Base-by-base conservation (phyloP, 345 rosid genomes). In the Moricandia moricandioides region DNA sequence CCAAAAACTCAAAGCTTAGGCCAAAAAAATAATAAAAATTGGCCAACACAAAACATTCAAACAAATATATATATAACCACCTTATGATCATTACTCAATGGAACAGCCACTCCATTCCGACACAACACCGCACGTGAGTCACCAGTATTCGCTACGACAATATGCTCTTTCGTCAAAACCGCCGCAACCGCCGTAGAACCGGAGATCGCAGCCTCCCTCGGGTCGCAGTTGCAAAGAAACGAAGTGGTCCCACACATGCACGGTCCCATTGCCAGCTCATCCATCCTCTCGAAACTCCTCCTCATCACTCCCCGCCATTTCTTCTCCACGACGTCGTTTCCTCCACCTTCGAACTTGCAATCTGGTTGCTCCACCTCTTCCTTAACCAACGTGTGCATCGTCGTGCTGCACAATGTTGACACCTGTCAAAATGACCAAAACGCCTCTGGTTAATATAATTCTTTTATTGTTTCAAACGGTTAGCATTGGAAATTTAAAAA, bases 41-140 rank as follows among this genome's bases (percentile, higher is more conserved):
- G n/a, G n/a, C n/a, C 49, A 8, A 34, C 54, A 52, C n/a, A n/a
- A 37, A 31, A 56, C 8, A 21, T 67, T 16, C n/a, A 2, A 55
- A 10, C 7, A 0, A 67, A 56, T 1, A 72, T n/a, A 0, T 59
- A 56, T 1, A 72, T n/a, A 40, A 69, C 21, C 24, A 79, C 82
- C 82, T 74, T 79, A 34, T 79, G 82, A 63, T 79, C 82, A 2
- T 21, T 34, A 69, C 75, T 74, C 24, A 79, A 4, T 33, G 79
- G 79, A 34, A 74, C 49, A 35, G 85, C 73, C 52, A 59, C 43
- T 34, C 88, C 90, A 40, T 35, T 77, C 2, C 90, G 86, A 70
- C 86, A 83, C 43, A 88, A 65, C 54, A 86, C 86, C 3, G 86
- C 92, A 35, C 88, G 83, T 5, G 88, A 88, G 52, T 80, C 84